Evolutionary conservation across 306 rosid species (phyloP), one percentile per base, ranked within the genome.

Genomic region (Vigna unguiculata): DNA sequence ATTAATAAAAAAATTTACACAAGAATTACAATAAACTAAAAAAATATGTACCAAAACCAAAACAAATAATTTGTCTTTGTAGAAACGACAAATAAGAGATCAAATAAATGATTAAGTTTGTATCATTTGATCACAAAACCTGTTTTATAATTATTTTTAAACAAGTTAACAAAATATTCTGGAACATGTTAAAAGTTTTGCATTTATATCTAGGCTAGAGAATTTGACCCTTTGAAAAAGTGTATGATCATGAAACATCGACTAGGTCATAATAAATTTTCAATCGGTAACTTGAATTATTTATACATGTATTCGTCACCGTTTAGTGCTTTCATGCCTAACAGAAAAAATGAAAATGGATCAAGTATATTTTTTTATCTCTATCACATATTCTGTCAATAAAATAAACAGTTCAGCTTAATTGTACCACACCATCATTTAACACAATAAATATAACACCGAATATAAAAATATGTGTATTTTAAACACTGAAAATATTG

Each of bases 321-420:
- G 9, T 21, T 54, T 40, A 60, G 59, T 58, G 84, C 71, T 76
- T 49, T 52, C 30, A 20, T 36, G 52, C 72, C 57, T 69, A 76
- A 79, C 28, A 19, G 64, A 38, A 83, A 2, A 51, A 36, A 4
- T 21, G 3, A 2, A 51, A 36, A 4, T 21, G 3, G 10, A 25
- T 59, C 28, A 5, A 59, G 28, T 28, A 14, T 58, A 6, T 14
- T 28, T 6, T 57, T 57, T 57, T 4, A 57, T 25, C 10, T 12
- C 0, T 5, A 24, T 11, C 24, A 57, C 10, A 57, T 55, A 1
- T 17, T 40, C 3, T 40, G 16, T 11, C 48, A 11, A 10, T 3
- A 43, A 11, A 11, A 12, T 40, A 2, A 9, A 38, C 3, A 9
- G 3, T 40, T 40, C 10, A 2, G 4, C 11, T 38, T 38, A 7